These are phyloP conservation scores for Secale cereale DNA, from an alignment of 176 grass and related monocot species.

Conservation along the genomic window DNA sequence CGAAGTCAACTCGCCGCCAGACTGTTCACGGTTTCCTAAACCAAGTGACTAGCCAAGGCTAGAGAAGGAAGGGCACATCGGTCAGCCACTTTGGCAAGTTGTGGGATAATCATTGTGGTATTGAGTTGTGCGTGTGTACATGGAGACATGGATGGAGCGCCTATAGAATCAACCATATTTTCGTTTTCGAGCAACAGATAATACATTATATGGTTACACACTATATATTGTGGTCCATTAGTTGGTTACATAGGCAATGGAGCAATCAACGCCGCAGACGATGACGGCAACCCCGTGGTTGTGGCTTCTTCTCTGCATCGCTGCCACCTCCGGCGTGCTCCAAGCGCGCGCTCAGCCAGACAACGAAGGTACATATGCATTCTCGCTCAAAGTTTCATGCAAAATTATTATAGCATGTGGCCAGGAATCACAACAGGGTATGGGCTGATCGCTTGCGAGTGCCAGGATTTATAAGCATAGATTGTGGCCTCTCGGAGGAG, in stretches of 20 bases:
- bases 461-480: constrained; percentile 67
- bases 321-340: neutral
- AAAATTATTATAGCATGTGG: too few relatives aligned
- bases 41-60: neutral
- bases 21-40: neutral
- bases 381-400: accelerated
- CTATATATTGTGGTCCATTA: too few relatives aligned
- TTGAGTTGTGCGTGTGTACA: too few relatives aligned
- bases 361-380: constrained; percentile 9
- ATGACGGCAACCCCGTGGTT: neutral
- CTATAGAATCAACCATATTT: too few relatives aligned
- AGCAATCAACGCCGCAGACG: neutral
- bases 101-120: neutral
- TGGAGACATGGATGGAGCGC: too few relatives aligned
- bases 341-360: constrained; percentile 26
- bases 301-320: constrained; percentile 10
- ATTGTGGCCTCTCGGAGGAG: constrained; percentile 38
- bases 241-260: too few relatives aligned
- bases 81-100: neutral
- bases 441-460: too few relatives aligned
- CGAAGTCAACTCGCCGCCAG: neutral
- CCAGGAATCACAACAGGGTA: neutral
- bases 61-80: neutral
- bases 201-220: too few relatives aligned
- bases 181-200: too few relatives aligned